phyloP scores from a whole-genome alignment of 2,329 filamentous ascomycete species.

The Microdochium bolleyi region DNA sequence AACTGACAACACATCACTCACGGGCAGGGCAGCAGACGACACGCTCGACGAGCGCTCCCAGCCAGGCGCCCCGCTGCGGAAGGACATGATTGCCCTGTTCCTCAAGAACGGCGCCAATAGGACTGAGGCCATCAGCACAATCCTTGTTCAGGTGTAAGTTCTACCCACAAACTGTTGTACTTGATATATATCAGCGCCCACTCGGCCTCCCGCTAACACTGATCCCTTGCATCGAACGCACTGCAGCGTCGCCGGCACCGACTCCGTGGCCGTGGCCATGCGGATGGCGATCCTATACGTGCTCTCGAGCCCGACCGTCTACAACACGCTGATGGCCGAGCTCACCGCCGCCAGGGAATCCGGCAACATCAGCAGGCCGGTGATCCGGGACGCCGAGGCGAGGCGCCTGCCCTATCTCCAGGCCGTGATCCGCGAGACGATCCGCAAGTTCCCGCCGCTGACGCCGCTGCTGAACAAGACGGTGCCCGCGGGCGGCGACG shows the following conservation, averaged over 20 bases:
- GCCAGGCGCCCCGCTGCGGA: constrained; percentile 14
- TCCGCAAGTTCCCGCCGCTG: constrained; percentile 10
- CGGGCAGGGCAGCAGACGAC: constrained; percentile 14
- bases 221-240: neutral
- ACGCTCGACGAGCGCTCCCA: constrained; percentile 16
- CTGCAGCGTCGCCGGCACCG: constrained; percentile 12
- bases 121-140: constrained; percentile 27
- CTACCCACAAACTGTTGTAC: no score
- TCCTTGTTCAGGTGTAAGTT: constrained; percentile 27
- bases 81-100: constrained; percentile 31
- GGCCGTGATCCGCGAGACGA: constrained; percentile 9
- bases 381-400: constrained; percentile 14
- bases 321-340: constrained; percentile 9
- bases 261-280: constrained; percentile 14
- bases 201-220: no score
- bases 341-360: constrained; percentile 7
- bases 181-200: no score
- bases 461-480: constrained; percentile 8
- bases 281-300: constrained; percentile 16
- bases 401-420: constrained; percentile 8
- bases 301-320: constrained; percentile 11
- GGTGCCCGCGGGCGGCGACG: constrained; percentile 6
- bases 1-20: neutral
- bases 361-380: constrained; percentile 16
- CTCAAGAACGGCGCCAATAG: constrained; percentile 25